Base-by-base conservation (phyloP, 2,329 filamentous ascomycete species). In the Colletotrichum gloeosporioides region DNA sequence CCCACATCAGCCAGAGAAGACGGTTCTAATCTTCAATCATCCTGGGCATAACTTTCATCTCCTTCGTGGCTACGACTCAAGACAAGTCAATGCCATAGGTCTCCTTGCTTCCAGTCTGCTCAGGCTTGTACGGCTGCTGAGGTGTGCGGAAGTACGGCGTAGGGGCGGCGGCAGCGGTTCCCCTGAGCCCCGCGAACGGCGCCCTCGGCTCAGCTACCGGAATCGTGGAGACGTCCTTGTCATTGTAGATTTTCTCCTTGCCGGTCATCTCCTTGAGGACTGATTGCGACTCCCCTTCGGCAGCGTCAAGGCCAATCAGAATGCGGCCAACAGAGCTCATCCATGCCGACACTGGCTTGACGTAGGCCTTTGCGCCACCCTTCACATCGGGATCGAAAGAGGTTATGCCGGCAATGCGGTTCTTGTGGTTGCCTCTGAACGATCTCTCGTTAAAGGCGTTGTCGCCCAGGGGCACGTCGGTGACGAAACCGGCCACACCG, bases 351-450 rank as follows among this genome's bases (percentile, higher is more conserved):
- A 82, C 77, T 5, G 89, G 84, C 71, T 88, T 85, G 53, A 91
- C 86, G 80, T 88, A 91, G 8, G 89, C 78, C 85, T 92, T 93
- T 77, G 87, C 84, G 44, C 91, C 91, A 73, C 91, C 91, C 34
- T 79, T 79, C 4, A 87, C 84, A 10, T 82, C 82, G 6, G 88
- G 87, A 76, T 92, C 89, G 53, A 91, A 84, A 34, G 84, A 80
- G 59, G 80, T 80, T 49, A 90, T 83, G 57, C 84, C 85, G 18
- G 82, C 77, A 69, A 83, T 77, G 44, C 44, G 44, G 44, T 53
- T 53, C 36, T 77, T 29, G 29, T 74, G 36, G 49, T 77, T 75
- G 25, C 66, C 66, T 29, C 71, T 32, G 67, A 66, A 65, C 55
- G 75, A 68, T 22, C 83, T 80, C 29, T 64, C 53, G 79, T 87